Conservation (phyloP, 1,139 yeast genomes). For the Protomyces inouyei region DNA sequence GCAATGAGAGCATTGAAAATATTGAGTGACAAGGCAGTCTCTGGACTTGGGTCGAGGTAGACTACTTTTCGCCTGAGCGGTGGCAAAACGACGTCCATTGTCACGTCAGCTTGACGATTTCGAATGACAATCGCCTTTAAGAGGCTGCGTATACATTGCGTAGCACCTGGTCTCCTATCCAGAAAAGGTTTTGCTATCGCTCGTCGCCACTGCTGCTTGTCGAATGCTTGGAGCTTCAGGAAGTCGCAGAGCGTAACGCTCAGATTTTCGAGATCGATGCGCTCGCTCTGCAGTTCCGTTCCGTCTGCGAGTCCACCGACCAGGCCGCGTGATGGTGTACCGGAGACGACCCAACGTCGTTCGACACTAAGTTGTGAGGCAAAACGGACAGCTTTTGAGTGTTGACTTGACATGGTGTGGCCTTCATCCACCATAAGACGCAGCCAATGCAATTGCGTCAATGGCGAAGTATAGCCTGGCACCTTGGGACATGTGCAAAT, state of each 20-base stretch:
- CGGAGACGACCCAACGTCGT: conserved; percentile 68
- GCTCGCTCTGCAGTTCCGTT: conserved; percentile 20
- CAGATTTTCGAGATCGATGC: conserved; percentile 45
- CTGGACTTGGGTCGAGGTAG: conserved; percentile 55
- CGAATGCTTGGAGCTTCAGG: conserved; percentile 58
- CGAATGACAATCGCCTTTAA: conserved; percentile 51
- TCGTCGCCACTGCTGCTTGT: conserved; percentile 48
- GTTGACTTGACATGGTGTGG: conserved; percentile 54
- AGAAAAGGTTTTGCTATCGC: conserved; percentile 50
- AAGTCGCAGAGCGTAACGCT: conserved; percentile 54
- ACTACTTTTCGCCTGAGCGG: conserved; percentile 55
- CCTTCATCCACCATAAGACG: conserved; percentile 71
- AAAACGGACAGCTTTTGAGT: conserved; percentile 48
- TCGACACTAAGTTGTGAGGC: conserved; percentile 53
- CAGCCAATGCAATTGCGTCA: conserved; percentile 56
- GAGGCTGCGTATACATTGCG: conserved; percentile 43
- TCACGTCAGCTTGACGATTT: conserved; percentile 53
- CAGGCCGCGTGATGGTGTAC: conserved; percentile 69
- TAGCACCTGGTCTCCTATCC: conserved; percentile 43
- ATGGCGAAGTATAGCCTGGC: conserved; percentile 38
- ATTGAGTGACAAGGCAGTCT: conserved; percentile 57
- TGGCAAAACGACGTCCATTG: conserved; percentile 54
- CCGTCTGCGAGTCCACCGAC: conserved; percentile 41
- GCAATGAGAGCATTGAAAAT: conserved; percentile 63
- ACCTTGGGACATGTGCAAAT: conserved; percentile 34